Evolutionary conservation across 306 rosid species (phyloP), one percentile per base, ranked within the genome.

Genomic region (Trifolium subterraneum): DNA sequence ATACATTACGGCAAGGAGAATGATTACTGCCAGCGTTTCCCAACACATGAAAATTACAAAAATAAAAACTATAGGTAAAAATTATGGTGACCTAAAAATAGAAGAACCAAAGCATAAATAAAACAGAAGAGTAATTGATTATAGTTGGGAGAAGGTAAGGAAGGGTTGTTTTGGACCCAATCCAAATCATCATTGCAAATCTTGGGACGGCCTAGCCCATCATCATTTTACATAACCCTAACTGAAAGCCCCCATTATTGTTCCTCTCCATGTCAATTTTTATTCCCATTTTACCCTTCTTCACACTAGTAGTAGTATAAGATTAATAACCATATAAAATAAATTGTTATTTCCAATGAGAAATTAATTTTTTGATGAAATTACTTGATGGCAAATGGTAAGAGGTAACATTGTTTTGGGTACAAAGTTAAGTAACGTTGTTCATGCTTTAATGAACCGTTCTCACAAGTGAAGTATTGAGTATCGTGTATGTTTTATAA

Each of bases 121-220:
- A 88, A 71, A 84, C 82, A 77, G 78, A 83, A 85, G 83, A 80
- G 88, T 68, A 86, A 84, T 87, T 78, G 85, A 86, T 87, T 81
- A 83, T 58, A 76, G 58, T 15, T 58, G 54, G 33, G 75, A 42
- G 79, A 73, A 59, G 80, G 47, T 19, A 59, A 66, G 85, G 80
- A 23, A 80, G 76, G 86, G 80, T 84, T 81, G 91, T 88, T 85
- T 89, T 69, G 88, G 86, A 92, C 87, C 98, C 98, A 92, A 95
- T 90, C 99, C 97, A 82, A 81, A 86, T 87, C 97, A 95, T 95
- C 90, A 95, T 95, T 95, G 98, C 98, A 95, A 84, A 95, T 92
- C 97, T 92, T 91, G 90, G 93, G 90, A 88, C 85, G 97, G 86
- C 92, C 91, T 90, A 92, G 97, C 93, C 90, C 95, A 84, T 93